A percentile compares a stretch with the other conserved stretches of the same genome.
Conservation (phyloP, 129 eudicot genomes). For the Escallonia herrerae region DNA sequence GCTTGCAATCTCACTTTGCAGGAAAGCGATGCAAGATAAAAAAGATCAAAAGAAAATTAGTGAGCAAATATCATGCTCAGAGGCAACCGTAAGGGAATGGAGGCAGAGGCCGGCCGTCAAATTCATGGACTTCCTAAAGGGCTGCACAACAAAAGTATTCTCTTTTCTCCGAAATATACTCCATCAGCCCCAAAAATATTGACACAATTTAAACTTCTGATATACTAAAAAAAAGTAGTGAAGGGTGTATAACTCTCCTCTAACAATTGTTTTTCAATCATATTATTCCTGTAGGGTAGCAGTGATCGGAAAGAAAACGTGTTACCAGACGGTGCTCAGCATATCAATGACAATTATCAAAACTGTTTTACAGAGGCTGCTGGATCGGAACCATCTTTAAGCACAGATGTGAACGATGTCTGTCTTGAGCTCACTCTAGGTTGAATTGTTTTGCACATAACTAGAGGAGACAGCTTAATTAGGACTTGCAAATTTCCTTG, state of each 20-base stretch:
- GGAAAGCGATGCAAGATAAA: neutral
- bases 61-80: too few relatives aligned
- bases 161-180: neutral
- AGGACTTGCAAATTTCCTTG: too few relatives aligned
- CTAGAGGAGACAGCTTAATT: too few relatives aligned
- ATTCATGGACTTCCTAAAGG: neutral
- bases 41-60: neutral
- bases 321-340: neutral
- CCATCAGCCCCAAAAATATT: too few relatives aligned
- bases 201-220: neutral
- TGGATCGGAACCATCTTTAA: neutral
- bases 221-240: too few relatives aligned
- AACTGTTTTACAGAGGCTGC: slow-evolving; percentile 2
- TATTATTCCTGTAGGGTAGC: neutral
- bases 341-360: neutral
- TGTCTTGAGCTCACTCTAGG: slow-evolving; percentile 39
- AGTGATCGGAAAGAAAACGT: slow-evolving; percentile 4
- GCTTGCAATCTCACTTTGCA: neutral
- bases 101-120: neutral
- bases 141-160: neutral
- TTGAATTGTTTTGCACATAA: neutral
- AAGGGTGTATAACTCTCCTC: neutral
- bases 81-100: too few relatives aligned
- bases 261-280: neutral
- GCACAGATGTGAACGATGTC: slow-evolving; percentile 12